Percentiles rank a stretch among this genome's conserved stretches.
Evolutionary conservation across 2,329 filamentous ascomycete species (phyloP).

Genomic region (Clonostachys chloroleuca): DNA sequence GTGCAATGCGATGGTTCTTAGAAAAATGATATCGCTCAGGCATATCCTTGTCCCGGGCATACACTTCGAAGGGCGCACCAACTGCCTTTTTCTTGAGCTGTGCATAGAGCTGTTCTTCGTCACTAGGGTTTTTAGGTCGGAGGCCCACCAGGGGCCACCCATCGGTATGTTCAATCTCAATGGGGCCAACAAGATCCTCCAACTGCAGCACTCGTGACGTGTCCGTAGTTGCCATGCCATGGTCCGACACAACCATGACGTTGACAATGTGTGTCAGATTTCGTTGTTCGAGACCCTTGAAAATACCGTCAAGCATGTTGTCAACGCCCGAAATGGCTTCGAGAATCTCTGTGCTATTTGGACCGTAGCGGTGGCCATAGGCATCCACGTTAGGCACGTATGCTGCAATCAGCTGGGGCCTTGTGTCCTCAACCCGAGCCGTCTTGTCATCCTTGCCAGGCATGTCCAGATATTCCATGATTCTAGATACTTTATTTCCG

Average conservation of each 20-base stretch:
- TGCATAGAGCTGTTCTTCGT: conserved; percentile 66
- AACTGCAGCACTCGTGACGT: conserved; percentile 77
- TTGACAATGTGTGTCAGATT: conserved; percentile 91
- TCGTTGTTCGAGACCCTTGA: conserved; percentile 70
- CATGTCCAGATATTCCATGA: conserved; percentile 80
- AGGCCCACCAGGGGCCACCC: conserved; percentile 94
- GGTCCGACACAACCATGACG: conserved; percentile 92
- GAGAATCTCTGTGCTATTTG: conserved; percentile 89
- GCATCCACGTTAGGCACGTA: conserved; percentile 92
- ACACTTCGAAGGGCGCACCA: conserved; percentile 76
- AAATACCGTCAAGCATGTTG: conserved; percentile 72
- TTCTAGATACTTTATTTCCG: conserved; percentile 69
- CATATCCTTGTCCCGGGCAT: conserved; percentile 84
- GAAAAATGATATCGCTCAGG: conserved; percentile 89
- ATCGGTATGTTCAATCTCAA: conserved; percentile 76
- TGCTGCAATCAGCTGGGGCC: conserved; percentile 87
- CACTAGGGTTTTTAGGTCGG: conserved; percentile 67
- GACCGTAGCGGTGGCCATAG: conserved; percentile 83
- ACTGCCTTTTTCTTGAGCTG: conserved; percentile 51
- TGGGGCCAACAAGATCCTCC: conserved; percentile 79
- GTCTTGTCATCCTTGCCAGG: conserved; percentile 63
- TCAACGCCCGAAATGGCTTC: conserved; percentile 77
- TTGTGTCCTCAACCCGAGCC: conserved; percentile 43
- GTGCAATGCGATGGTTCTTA: conserved; percentile 84
- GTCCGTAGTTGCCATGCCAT: conserved; percentile 96